phyloP scores from a whole-genome alignment of 2,329 filamentous ascomycete genomes.

The Drechslerella stenobrocha region DNA sequence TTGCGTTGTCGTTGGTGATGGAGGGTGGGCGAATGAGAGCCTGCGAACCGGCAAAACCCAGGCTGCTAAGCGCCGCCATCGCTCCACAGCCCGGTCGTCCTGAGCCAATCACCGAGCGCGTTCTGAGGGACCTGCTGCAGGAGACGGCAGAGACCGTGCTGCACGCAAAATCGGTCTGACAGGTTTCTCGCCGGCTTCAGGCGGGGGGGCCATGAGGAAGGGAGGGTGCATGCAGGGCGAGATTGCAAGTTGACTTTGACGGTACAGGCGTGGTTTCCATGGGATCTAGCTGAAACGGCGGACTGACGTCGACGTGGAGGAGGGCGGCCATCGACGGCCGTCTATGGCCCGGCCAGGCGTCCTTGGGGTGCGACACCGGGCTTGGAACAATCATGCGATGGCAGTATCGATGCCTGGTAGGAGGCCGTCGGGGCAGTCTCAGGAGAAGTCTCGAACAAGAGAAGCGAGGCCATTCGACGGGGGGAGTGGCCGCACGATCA shows the following conservation, averaged over 20 bases:
- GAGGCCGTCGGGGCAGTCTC: too few relatives aligned
- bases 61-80: slow-evolving; percentile 37
- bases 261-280: slow-evolving; percentile 12
- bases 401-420: too few relatives aligned
- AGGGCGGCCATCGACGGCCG: not conserved
- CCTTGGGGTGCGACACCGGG: too few relatives aligned
- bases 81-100: slow-evolving; percentile 28
- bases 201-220: slow-evolving; percentile 1
- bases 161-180: not conserved
- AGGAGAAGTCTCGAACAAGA: too few relatives aligned
- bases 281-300: not conserved
- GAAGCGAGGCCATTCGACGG: too few relatives aligned
- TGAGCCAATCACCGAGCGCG: slow-evolving; percentile 33
- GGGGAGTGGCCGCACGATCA: not conserved
- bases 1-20: slow-evolving; percentile 48
- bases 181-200: not conserved
- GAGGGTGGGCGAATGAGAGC: slow-evolving; percentile 14
- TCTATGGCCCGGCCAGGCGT: too few relatives aligned
- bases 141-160: slow-evolving; percentile 33
- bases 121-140: slow-evolving; percentile 25
- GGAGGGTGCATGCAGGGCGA: slow-evolving; percentile 7
- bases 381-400: too few relatives aligned
- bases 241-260: slow-evolving; percentile 26
- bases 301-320: not conserved
- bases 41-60: slow-evolving; percentile 28